These are phyloP conservation scores for Chimonanthus salicifolius DNA, from an alignment of 164 flowering plant species.

Conservation along the genomic window DNA sequence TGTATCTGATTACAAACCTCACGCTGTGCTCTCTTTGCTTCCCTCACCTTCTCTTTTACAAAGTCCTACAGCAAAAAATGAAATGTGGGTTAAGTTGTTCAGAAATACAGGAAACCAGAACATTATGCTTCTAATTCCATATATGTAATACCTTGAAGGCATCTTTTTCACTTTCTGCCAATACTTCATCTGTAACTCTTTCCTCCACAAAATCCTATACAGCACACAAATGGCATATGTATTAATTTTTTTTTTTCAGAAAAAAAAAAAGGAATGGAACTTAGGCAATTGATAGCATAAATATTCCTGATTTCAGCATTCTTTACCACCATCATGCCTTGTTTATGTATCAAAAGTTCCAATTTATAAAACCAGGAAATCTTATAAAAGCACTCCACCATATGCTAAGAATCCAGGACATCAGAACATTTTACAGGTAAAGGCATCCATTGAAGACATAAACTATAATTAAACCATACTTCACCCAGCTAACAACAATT, in stretches of 20 bases:
- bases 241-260: background rate
- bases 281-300: background rate
- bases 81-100: background rate
- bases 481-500: no score
- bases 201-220: constrained; percentile 71
- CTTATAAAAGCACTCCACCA: background rate
- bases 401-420: background rate
- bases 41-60: constrained; percentile 76
- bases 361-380: background rate
- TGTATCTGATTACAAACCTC: constrained; percentile 44
- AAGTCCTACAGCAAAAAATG: constrained; percentile 46
- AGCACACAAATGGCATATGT: background rate
- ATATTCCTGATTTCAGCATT: no score
- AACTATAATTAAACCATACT: no score
- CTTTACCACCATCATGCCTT: background rate
- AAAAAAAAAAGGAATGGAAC: no score
- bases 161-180: constrained; percentile 72
- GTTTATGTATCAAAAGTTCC: background rate
- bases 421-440: no score
- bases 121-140: background rate
- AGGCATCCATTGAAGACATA: no score
- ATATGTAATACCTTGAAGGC: constrained; percentile 54
- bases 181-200: constrained; percentile 51
- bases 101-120: background rate
- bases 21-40: constrained; percentile 71